Conservation (phyloP, 768 basidiomycete genomes). For the Amanita molliuscula region DNA sequence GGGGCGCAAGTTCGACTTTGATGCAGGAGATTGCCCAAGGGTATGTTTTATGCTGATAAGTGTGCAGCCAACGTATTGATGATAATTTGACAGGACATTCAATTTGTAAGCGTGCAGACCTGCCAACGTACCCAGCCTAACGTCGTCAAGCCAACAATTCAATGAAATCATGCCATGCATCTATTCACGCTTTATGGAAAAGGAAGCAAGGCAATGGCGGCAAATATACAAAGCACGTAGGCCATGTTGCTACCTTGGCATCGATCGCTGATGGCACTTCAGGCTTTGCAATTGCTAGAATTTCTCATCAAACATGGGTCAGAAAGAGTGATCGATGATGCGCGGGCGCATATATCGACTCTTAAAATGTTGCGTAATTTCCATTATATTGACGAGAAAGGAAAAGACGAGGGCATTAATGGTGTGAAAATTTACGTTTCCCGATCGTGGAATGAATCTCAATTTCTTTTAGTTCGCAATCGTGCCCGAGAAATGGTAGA, state of each 20-base stretch:
- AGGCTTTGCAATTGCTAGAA: constrained; percentile 90
- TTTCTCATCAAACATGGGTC: constrained; percentile 96
- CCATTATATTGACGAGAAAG: constrained; percentile 98
- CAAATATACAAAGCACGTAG: constrained; percentile 90
- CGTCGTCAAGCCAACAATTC: constrained; percentile 71
- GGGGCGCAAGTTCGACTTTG: constrained; percentile 95
- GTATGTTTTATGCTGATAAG: constrained; percentile 26
- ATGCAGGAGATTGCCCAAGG: constrained; percentile 99
- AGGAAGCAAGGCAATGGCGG: constrained; percentile 96
- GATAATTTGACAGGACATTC: constrained; percentile 60
- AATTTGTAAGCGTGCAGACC: constrained; percentile 63
- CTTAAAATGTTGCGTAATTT: constrained; percentile 97
- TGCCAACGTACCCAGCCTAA: constrained; percentile 5
- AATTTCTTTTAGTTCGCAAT: constrained; percentile 65
- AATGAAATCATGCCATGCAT: constrained; percentile 99
- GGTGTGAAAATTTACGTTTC: constrained; percentile 32
- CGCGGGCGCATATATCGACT: constrained; percentile 87
- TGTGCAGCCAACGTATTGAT: not conserved
- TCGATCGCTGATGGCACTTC: constrained; percentile 1
- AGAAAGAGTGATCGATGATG: constrained; percentile 96
- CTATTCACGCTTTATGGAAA: constrained; percentile 93
- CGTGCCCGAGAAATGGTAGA: constrained; percentile 90
- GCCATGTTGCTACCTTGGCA: not conserved
- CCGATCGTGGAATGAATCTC: not conserved
- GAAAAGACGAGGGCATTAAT: constrained; percentile 96